phyloP scores from a whole-genome alignment of 164 flowering plant genomes.

The Umbellularia californica region DNA sequence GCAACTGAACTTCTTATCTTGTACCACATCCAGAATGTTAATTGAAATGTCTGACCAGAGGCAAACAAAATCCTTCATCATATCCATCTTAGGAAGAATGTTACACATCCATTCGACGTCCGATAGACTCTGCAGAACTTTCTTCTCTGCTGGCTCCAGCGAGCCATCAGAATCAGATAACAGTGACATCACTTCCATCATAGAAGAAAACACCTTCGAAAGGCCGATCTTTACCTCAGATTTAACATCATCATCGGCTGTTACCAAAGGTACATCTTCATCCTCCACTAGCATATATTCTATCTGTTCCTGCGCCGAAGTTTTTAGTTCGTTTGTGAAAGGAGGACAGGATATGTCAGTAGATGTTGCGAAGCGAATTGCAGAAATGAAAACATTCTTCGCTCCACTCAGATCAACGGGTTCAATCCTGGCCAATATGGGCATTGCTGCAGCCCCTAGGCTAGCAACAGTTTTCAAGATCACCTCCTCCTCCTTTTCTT shows the following conservation, averaged over 20 bases:
- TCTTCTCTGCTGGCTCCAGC: constrained; percentile 29
- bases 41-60: constrained; percentile 59
- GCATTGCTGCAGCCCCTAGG: constrained; percentile 52
- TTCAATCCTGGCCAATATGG: constrained; percentile 47
- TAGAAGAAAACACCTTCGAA: constrained; percentile 41
- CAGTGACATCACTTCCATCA: constrained; percentile 34
- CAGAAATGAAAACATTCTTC: constrained; percentile 66
- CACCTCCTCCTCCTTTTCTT: constrained; percentile 57
- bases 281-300: constrained; percentile 90
- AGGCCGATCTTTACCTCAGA: constrained; percentile 53
- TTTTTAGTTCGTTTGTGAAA: constrained; percentile 59
- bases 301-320: constrained; percentile 85
- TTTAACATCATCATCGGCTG: constrained; percentile 62
- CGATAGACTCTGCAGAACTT: constrained; percentile 33
- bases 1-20: constrained; percentile 45
- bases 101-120: constrained; percentile 79
- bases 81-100: constrained; percentile 62
- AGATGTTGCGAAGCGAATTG: constrained; percentile 70
- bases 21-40: constrained; percentile 34
- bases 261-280: constrained; percentile 50
- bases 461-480: constrained; percentile 35
- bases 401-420: constrained; percentile 51
- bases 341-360: constrained; percentile 38
- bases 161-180: constrained; percentile 26
- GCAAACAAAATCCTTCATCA: constrained; percentile 72